Conservation (phyloP, 2,329 filamentous ascomycete species). For the Monilinia polystroma region DNA sequence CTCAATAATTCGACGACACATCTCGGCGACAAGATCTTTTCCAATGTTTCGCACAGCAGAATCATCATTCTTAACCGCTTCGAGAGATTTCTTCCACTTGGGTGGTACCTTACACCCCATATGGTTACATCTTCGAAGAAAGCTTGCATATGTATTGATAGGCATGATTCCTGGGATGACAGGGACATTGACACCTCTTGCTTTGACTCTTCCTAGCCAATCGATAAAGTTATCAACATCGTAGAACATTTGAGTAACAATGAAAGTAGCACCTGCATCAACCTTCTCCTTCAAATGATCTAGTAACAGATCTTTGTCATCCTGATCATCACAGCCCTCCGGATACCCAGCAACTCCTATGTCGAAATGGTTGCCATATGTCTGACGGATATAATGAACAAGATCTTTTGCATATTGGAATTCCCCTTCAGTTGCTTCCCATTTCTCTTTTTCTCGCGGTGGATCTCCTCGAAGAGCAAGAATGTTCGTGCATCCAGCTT, state of each 20-base stretch:
- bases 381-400: constrained; percentile 70
- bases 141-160: constrained; percentile 92
- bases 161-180: constrained; percentile 90
- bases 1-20: constrained; percentile 83
- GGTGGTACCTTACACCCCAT: constrained; percentile 83
- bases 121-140: constrained; percentile 85
- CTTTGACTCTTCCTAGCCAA: constrained; percentile 85
- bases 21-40: constrained; percentile 79
- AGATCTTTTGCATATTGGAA: constrained; percentile 93
- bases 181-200: constrained; percentile 76
- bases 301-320: constrained; percentile 79
- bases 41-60: constrained; percentile 87
- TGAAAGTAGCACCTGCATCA: constrained; percentile 87
- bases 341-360: constrained; percentile 97
- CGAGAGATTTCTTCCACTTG: constrained; percentile 76
- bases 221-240: constrained; percentile 91
- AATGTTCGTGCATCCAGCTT: constrained; percentile 96
- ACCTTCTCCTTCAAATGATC: constrained; percentile 97
- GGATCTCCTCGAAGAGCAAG: constrained; percentile 90
- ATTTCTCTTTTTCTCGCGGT: constrained; percentile 88
- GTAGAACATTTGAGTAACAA: constrained; percentile 99
- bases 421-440: constrained; percentile 81
- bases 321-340: constrained; percentile 91
- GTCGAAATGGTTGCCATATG: constrained; percentile 87
- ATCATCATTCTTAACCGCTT: constrained; percentile 96